Evolutionary conservation across 805 yeast genomes (phyloP).

Genomic region (Saccharomycopsis lassenensis): DNA sequence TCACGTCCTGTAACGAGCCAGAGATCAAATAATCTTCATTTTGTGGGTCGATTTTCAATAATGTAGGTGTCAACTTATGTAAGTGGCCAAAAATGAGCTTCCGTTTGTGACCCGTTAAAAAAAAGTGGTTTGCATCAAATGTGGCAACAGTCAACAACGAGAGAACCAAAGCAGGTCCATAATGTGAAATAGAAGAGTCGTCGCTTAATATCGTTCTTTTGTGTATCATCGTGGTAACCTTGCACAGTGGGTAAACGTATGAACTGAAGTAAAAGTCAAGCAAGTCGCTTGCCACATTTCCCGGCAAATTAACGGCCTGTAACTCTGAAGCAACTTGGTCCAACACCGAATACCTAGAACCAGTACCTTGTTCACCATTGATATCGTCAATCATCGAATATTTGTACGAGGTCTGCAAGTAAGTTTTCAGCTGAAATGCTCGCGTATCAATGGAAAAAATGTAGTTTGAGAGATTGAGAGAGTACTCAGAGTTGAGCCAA

Average conservation of each 20-base stretch:
- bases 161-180: constrained; percentile 10
- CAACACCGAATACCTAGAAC: constrained; percentile 3
- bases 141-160: constrained; percentile 7
- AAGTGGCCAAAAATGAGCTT: constrained; percentile 6
- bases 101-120: constrained; percentile 13
- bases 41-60: constrained; percentile 4
- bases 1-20: constrained; percentile 11
- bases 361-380: not conserved
- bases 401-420: constrained; percentile 4
- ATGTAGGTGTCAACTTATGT: not conserved
- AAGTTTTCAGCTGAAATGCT: constrained; percentile 5
- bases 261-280: constrained; percentile 9
- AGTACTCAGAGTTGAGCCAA: too few relatives aligned
- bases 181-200: too few relatives aligned
- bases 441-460: constrained; percentile 3
- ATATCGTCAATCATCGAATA: constrained; percentile 5
- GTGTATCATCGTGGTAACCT: constrained; percentile 5
- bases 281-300: constrained; percentile 16
- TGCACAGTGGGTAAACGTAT: constrained; percentile 5
- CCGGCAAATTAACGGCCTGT: constrained; percentile 7
- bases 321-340: constrained; percentile 2
- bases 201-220: constrained; percentile 7
- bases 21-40: constrained; percentile 5
- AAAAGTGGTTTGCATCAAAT: constrained; percentile 14
- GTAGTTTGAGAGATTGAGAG: constrained; percentile 5